Evolutionary conservation across 225 moss, liverwort and hornwort genomes (phyloP).

Genomic region (Marchantia polymorpha): DNA sequence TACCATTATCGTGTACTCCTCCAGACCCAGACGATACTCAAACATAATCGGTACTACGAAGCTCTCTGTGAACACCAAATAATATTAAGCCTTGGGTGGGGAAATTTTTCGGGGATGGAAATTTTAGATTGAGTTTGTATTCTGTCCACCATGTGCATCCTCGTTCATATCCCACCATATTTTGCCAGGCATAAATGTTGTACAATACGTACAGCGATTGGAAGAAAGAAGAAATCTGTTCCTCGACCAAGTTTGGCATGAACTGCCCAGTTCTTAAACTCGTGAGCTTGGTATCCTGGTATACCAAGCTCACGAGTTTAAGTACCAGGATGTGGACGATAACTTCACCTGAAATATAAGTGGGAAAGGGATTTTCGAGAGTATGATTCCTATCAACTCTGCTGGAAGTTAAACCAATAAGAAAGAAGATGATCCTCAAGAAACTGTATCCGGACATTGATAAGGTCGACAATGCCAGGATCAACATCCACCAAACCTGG

Average conservation of each 20-base stretch:
- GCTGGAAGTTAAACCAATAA: neutral
- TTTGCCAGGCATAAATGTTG: slow-evolving; percentile 18
- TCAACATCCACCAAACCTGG: neutral
- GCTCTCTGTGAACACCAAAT: slow-evolving; percentile 9
- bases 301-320: too few relatives aligned
- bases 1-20: slow-evolving; percentile 12
- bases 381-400: slow-evolving; percentile 4
- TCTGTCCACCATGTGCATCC: neutral
- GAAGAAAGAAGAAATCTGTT: neutral
- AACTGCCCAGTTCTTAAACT: slow-evolving; percentile 4
- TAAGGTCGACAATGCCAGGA: neutral
- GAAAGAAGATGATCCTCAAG: neutral
- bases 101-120: neutral
- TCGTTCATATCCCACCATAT: slow-evolving; percentile 14
- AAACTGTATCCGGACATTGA: neutral
- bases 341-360: slow-evolving; percentile 8
- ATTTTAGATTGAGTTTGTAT: neutral
- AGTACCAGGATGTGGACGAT: slow-evolving; percentile 11
- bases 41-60: slow-evolving; percentile 14
- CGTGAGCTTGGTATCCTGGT: slow-evolving; percentile 11
- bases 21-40: slow-evolving; percentile 17
- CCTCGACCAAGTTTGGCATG: neutral
- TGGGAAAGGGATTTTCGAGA: slow-evolving; percentile 13
- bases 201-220: neutral
- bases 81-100: neutral